Evolutionary conservation across 106 monocot species (phyloP).

Genomic region (Dioscorea dumetorum): DNA sequence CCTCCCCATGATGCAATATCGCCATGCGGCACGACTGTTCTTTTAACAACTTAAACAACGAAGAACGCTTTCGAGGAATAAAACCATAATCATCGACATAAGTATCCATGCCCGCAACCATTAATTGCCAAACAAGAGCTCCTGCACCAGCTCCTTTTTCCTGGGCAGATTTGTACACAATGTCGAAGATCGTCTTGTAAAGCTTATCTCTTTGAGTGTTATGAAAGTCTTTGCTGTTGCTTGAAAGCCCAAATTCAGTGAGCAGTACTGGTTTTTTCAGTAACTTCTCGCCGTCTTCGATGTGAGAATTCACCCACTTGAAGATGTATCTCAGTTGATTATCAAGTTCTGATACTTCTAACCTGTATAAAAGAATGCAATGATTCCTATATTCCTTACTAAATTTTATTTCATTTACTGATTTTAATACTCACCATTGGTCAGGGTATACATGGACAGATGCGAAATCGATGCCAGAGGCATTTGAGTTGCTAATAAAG

Average conservation of each 20-base stretch:
- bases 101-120: slow-evolving; percentile 61
- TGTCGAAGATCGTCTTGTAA: slow-evolving; percentile 52
- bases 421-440: slow-evolving; percentile 49
- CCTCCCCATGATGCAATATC: slow-evolving; percentile 13
- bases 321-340: slow-evolving; percentile 45
- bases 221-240: slow-evolving; percentile 37
- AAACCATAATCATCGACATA: slow-evolving; percentile 66
- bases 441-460: slow-evolving; percentile 83
- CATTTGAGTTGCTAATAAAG: slow-evolving; percentile 78
- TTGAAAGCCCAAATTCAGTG: slow-evolving; percentile 81
- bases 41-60: slow-evolving; percentile 52
- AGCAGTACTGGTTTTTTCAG: slow-evolving; percentile 70
- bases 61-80: slow-evolving; percentile 42
- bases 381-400: neutral
- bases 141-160: slow-evolving; percentile 50
- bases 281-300: slow-evolving; percentile 72
- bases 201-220: slow-evolving; percentile 42
- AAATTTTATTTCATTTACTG: neutral
- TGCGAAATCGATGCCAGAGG: slow-evolving; percentile 58
- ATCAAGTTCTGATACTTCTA: slow-evolving; percentile 21
- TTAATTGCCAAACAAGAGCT: slow-evolving; percentile 77
- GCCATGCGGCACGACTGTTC: slow-evolving; percentile 71
- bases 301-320: slow-evolving; percentile 73
- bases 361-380: slow-evolving; percentile 16
- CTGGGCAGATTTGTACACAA: slow-evolving; percentile 46